Evolutionary conservation across 345 rosid species (phyloP).

Genomic region (Salix caprea): DNA sequence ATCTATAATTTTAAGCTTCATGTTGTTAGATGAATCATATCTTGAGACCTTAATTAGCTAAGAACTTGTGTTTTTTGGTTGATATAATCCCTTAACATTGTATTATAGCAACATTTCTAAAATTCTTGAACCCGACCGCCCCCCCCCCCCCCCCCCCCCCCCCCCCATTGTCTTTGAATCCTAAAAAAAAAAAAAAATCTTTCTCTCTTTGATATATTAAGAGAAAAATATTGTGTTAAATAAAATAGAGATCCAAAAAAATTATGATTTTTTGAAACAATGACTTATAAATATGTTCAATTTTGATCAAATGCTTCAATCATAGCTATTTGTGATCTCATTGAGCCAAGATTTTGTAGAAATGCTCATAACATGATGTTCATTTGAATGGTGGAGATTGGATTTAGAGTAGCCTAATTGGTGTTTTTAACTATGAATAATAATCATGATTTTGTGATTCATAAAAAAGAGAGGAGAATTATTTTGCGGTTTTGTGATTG

Average conservation of each 20-base stretch:
- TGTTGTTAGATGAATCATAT: too few species aligned
- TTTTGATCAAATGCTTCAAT: neutral
- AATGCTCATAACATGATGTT: too few species aligned
- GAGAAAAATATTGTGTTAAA: neutral
- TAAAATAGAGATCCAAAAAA: neutral
- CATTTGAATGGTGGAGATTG: too few species aligned
- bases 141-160: neutral
- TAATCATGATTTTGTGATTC: too few species aligned
- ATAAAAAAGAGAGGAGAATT: too few species aligned
- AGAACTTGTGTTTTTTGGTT: accelerated
- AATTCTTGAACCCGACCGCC: neutral
- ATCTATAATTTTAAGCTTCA: too few species aligned
- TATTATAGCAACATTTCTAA: too few species aligned
- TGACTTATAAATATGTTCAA: neutral
- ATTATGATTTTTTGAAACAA: too few species aligned
- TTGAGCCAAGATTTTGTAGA: neutral
- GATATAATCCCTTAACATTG: too few species aligned
- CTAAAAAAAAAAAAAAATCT: neutral
- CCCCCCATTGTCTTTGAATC: neutral
- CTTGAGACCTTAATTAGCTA: too few species aligned
- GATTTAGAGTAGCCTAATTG: too few species aligned
- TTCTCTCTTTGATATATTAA: too few species aligned
- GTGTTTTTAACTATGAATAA: neutral
- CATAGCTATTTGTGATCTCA: neutral
- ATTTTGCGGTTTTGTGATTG: neutral